Evolutionary conservation across 257 asterid species (phyloP).

Genomic region (Scutellaria barbata): DNA sequence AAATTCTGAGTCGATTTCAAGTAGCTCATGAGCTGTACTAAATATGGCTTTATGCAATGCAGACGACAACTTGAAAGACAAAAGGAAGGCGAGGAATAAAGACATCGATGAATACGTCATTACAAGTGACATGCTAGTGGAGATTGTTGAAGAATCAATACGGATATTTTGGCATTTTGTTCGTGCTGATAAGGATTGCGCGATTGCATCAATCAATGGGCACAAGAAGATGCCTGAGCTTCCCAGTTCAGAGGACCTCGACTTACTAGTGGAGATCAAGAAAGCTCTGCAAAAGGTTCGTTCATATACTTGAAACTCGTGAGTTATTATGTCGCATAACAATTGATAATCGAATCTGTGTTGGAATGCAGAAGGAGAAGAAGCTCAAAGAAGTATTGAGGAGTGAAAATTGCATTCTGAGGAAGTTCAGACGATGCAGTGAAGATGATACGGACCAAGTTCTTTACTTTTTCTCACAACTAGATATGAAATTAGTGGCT

Average conservation of each 20-base stretch:
- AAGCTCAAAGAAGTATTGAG: slow-evolving; percentile 71
- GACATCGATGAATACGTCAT: slow-evolving; percentile 54
- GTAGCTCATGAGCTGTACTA: neutral
- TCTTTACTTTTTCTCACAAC: slow-evolving; percentile 76
- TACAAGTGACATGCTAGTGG: slow-evolving; percentile 77
- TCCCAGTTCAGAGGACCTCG: slow-evolving; percentile 52
- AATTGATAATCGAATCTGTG: neutral
- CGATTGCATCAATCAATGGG: slow-evolving; percentile 34
- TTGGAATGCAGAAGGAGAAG: slow-evolving; percentile 75
- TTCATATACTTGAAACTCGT: neutral
- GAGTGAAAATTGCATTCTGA: slow-evolving; percentile 73
- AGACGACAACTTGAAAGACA: slow-evolving; percentile 70
- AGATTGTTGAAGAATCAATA: slow-evolving; percentile 88
- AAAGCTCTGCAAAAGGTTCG: slow-evolving; percentile 74
- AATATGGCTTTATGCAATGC: slow-evolving; percentile 25
- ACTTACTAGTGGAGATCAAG: slow-evolving; percentile 56
- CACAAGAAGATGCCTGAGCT: slow-evolving; percentile 53
- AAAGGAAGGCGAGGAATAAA: slow-evolving; percentile 47
- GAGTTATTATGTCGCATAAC: neutral
- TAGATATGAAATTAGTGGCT: slow-evolving; percentile 77
- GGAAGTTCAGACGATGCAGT: slow-evolving; percentile 53
- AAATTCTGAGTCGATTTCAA: no score
- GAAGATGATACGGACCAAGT: slow-evolving; percentile 72
- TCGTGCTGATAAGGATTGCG: slow-evolving; percentile 75
- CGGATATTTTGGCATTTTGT: slow-evolving; percentile 87